Base-by-base conservation (phyloP, 495 filamentous ascomycete species). In the Xylaria scruposa region DNA sequence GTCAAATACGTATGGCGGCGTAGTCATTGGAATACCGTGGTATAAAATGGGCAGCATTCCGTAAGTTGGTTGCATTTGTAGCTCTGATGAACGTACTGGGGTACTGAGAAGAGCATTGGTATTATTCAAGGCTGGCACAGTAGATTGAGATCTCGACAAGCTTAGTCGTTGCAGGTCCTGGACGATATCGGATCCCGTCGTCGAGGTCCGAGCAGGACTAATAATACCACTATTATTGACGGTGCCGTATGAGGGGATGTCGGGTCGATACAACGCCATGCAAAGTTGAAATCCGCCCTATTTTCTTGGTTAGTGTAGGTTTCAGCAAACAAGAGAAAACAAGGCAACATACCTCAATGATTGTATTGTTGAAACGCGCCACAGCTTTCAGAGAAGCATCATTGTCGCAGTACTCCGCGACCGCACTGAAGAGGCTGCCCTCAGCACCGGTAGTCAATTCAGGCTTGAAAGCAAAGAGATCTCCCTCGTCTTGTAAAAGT, bases 371-470 rank as follows among this genome's bases (percentile, higher is more conserved):
- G 60, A 88, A 78, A 69, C 75, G 78, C 2, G 76, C 67, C 5
- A 82, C 77, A 17, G 79, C 81, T 1, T 73, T 68, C 15, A 82
- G 26, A 29, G 84, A 79, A 63, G 75, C 72, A 12, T 82, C 74
- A 60, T 78, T 79, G 59, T 92, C 87, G 59, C 80, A 86, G 76
- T 86, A 93, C 72, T 93, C 91, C 10, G 77, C 83, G 67, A 86
- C 60, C 12, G 85, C 82, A 31, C 76, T 79, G 66, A 84, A 80
- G 19, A 75, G 70, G 36, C 78, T 81, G 42, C 81, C 77, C 13
- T 83, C 79, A 15, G 78, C 62, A 1, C 77, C 74, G 24, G 36
- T 72, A 46, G 60, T 76, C 36, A 74, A 71, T 38, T 81, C 75
- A 7, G 76, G 71, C 67, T 86, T 82, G 64, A 88, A 87, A 1